Base-by-base conservation (phyloP, 1,284 basidiomycete species). In the Ustilago nuda region DNA sequence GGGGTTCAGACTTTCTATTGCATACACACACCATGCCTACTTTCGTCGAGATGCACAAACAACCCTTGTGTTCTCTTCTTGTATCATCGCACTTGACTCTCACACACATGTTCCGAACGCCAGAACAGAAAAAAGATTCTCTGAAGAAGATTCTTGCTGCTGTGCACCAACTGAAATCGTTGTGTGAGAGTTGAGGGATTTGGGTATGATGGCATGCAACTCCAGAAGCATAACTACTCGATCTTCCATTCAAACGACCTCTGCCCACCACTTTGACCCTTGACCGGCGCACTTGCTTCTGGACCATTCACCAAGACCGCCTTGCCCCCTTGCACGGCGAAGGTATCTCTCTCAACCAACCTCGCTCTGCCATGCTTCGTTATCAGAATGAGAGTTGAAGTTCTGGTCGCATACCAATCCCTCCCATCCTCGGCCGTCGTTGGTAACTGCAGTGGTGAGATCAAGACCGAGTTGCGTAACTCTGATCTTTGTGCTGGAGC, bases 341-440 rank as follows among this genome's bases (percentile, higher is more conserved):
- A 78, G 13, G 65, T 71, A 37, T 79, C 74, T 9, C 78, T 52
- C 51, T 79, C 78, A 12, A 79, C 66, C 17, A 79, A 48, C 11
- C 36, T 66, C 0, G 66, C 71, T 4, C 5, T 39, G 4, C 67
- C 74, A 19, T 61, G 43, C 27, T 67, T 76, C 6, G 56, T 30
- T 3, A 75, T 17, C 8, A 70, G 61, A 36, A 78, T 66, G 27
- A 80, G 67, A 4, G 79, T 80, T 15, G 67, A 66, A 2, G 76
- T 76, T 13, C 79, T 19, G 0, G 79, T 78, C 0, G 69, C 79
- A 51, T 80, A 80, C 72, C 73, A 78, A n/a, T 71, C 69, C 8
- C 12, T 48, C 2, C 13, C 32, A 2, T 19, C 48, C 27, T 35
- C 56, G 5, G 48, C 37, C 19, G 50, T 4, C 19, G 33, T 30